Base-by-base conservation (phyloP, 179 eudicot species). In the Carnegiea gigantea region DNA sequence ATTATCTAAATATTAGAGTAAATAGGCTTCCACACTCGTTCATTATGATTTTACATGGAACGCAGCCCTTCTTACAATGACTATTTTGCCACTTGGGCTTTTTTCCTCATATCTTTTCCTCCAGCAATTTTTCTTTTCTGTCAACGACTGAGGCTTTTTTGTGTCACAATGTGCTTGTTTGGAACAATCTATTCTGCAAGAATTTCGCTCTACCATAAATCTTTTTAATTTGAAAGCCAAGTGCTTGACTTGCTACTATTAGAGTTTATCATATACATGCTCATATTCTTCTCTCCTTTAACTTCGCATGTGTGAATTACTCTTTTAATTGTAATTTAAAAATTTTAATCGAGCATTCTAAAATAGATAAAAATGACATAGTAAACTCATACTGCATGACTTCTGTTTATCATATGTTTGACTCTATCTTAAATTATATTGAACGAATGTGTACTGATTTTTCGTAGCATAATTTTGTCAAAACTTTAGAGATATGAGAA, bases 161-260 rank as follows among this genome's bases (percentile, higher is more conserved):
- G 2, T 49, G 1, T 6, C 67, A 60, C 13, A 60, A 18, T 62
- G 71, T 67, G 28, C 2, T 26, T 67, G 72, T 60, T 77, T 80
- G 80, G 72, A 80, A 77, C 84, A 78, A 78, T 81, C 73, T 81
- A 73, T 75, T 78, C 21, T 78, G 62, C 87, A 81, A 78, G 75
- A 78, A 53, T 18, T 21, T 73, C 73, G 82, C 80, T 65, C 60
- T 65, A 24, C 82, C 82, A 78, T 84, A 48, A 40, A 33, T 80
- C 10, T 67, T 60, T 80, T 67, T 72, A 18, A 71, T 51, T 80
- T 64, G 33, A 72, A 62, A 4, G 71, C 30, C 17, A 80, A 83
- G 71, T 80, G 40, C 78, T 80, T 76, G 78, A 77, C 83, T 40
- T 83, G 62, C 36, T 73, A 43, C 75, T 64, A 53, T 46, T 67